Conservation (phyloP, 129 eudicot genomes). For the Saposhnikovia divaricata region DNA sequence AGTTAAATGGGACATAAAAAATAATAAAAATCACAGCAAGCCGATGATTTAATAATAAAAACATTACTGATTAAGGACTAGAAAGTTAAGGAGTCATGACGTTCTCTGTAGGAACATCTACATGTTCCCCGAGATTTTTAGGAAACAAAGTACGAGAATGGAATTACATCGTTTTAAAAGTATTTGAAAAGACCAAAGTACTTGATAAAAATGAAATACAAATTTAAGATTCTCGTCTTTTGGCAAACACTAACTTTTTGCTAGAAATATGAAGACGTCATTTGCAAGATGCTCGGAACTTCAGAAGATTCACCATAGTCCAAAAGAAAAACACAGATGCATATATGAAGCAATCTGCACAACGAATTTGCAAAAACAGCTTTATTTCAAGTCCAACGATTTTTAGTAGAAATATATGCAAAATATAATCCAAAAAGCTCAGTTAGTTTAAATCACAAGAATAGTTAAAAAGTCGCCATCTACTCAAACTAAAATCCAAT, state of each 20-base stretch:
- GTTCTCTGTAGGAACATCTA: slow-evolving; percentile 20
- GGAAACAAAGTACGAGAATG: slow-evolving; percentile 20
- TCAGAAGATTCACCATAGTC: slow-evolving; percentile 85
- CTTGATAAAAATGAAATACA: slow-evolving; percentile 38
- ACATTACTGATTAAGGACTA: slow-evolving; percentile 11
- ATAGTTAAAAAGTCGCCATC: background rate
- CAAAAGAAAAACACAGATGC: slow-evolving; percentile 80
- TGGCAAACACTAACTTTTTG: slow-evolving; percentile 51
- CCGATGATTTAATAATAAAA: background rate
- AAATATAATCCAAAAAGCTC: slow-evolving; percentile 14
- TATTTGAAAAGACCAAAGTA: slow-evolving; percentile 35
- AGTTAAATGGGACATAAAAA: background rate
- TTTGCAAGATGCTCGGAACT: slow-evolving; percentile 78
- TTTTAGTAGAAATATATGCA: slow-evolving; percentile 7
- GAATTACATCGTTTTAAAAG: slow-evolving; percentile 48
- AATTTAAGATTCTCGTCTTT: slow-evolving; percentile 56
- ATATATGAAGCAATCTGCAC: slow-evolving; percentile 92
- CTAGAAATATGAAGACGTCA: slow-evolving; percentile 68
- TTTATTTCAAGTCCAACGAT: slow-evolving; percentile 25
- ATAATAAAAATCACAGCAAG: background rate
- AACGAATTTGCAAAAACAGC: slow-evolving; percentile 56
- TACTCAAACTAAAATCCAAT: background rate
- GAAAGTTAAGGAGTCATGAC: slow-evolving; percentile 29
- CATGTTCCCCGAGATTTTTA: slow-evolving; percentile 27
- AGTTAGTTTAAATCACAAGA: slow-evolving; percentile 8